Base-by-base conservation (phyloP, 805 yeast species). In the Maudiozyma serrabonitensis region DNA sequence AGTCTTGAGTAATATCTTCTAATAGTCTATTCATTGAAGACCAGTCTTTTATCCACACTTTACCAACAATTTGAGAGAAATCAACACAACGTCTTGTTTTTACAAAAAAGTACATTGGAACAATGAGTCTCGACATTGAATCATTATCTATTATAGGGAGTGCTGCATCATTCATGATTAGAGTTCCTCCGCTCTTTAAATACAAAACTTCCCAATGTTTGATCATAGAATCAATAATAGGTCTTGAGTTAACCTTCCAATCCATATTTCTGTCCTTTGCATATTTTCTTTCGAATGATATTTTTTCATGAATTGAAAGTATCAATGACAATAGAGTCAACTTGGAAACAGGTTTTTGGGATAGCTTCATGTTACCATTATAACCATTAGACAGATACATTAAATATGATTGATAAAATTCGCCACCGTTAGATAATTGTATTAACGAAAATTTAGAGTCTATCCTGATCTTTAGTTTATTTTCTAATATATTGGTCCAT, bases 11-110 rank as follows among this genome's bases (percentile, higher is more conserved):
- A 41, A 82, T 62, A 21, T 64, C 63, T 50, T 74, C 70, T 50
- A 83, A 67, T 43, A 73, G 72, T 7, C 60, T 54, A 56, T 81
- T 82, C 88, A 85, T 81, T 0, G 74, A 77, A 15, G 62, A 69
- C 87, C 89, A 84, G 63, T 85, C 82, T 56, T 82, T 79, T 47
- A 69, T 60, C 76, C 88, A 79, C 5, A 83, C 79, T 42, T 73
- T 73, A 49, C 75, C 72, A 60, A 84, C 70, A 6, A 83, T 74
- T 3, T 85, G 81, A 0, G 87, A 76, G 44, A 84, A 60, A 57
- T 79, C 73, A 32, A 84, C 67, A 59, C 84, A 76, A 52, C 82
- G 73, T 53, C 86, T 73, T 44, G 85, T 81, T 59, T 81, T 82
- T 18, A 87, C 83, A 60, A 84, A 78, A 21, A 79, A 74, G 46